These are phyloP conservation scores for Hypoxylon subgilvum DNA, from an alignment of 495 filamentous ascomycete genomes.

Conservation along the genomic window DNA sequence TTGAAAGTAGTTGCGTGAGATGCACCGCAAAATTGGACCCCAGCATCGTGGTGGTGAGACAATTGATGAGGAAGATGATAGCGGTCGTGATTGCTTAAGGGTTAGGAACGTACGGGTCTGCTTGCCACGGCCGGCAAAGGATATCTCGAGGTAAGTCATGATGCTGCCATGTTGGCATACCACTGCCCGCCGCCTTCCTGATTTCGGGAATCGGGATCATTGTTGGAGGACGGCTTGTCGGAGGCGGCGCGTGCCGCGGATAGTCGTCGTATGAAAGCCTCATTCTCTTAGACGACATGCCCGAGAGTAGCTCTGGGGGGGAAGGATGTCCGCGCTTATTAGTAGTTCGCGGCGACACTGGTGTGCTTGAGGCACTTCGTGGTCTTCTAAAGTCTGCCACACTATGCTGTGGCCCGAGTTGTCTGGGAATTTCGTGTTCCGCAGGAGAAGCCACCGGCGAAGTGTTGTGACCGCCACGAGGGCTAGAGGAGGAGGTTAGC, in stretches of 20 bases:
- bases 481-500: conserved; percentile 45
- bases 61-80: conserved; percentile 36
- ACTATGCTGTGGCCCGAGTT: conserved; percentile 38
- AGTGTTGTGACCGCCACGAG: conserved; percentile 61
- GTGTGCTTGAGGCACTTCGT: conserved; percentile 49
- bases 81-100: conserved; percentile 44
- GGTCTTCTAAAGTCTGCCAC: conserved; percentile 44
- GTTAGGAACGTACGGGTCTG: conserved; percentile 66
- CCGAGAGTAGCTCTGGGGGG: conserved; percentile 36
- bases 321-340: conserved; percentile 41
- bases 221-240: conserved; percentile 32
- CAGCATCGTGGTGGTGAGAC: conserved; percentile 19
- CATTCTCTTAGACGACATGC: conserved; percentile 48
- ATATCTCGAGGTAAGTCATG: conserved; percentile 56
- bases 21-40: background rate
- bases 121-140: conserved; percentile 63
- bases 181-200: conserved; percentile 26
- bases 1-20: conserved; percentile 46
- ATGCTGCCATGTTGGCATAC: conserved; percentile 45
- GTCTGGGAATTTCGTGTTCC: conserved; percentile 54
- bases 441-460: conserved; percentile 58
- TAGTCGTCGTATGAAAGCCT: conserved; percentile 51
- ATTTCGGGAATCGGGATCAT: conserved; percentile 46
- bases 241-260: conserved; percentile 41
- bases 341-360: conserved; percentile 51